Conservation (phyloP, 306 rosid genomes). For the Castanea crenata region DNA sequence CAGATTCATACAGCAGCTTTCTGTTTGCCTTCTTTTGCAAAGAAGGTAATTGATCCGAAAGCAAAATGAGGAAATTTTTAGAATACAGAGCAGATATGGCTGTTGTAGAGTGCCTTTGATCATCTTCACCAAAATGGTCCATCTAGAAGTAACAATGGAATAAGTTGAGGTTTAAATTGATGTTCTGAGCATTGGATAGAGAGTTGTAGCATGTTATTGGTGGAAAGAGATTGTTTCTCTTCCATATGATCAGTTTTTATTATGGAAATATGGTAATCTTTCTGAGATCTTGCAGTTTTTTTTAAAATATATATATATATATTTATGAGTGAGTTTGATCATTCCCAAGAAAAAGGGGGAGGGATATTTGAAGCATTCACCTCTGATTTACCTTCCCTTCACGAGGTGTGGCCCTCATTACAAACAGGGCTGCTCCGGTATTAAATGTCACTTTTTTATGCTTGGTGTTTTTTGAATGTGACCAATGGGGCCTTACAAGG, state of each 20-base stretch:
- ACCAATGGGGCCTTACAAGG: neutral
- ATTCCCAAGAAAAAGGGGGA: neutral
- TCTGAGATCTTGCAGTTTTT: neutral
- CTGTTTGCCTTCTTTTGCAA: conserved; percentile 96
- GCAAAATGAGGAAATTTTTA: conserved; percentile 37
- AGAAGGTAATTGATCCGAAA: conserved; percentile 68
- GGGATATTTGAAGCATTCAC: neutral
- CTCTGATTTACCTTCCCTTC: too few species aligned
- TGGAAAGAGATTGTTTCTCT: conserved; percentile 18
- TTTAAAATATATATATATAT: too few species aligned
- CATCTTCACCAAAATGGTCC: conserved; percentile 22
- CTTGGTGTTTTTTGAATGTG: neutral
- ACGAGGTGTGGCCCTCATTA: neutral
- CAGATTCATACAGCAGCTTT: conserved; percentile 95
- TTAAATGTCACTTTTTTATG: neutral
- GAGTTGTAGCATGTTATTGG: conserved; percentile 34
- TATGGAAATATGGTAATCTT: conserved; percentile 7
- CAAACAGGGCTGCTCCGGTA: neutral
- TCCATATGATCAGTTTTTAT: conserved; percentile 13
- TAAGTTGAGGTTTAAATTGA: conserved; percentile 40
- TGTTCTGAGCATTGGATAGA: conserved; percentile 35
- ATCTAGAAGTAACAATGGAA: conserved; percentile 37
- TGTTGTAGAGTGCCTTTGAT: conserved; percentile 20
- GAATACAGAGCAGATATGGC: conserved; percentile 12
- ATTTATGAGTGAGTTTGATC: neutral